Evolutionary conservation across 2,329 filamentous ascomycete genomes (phyloP).

Genomic region (Chalaropsis ovoidea): DNA sequence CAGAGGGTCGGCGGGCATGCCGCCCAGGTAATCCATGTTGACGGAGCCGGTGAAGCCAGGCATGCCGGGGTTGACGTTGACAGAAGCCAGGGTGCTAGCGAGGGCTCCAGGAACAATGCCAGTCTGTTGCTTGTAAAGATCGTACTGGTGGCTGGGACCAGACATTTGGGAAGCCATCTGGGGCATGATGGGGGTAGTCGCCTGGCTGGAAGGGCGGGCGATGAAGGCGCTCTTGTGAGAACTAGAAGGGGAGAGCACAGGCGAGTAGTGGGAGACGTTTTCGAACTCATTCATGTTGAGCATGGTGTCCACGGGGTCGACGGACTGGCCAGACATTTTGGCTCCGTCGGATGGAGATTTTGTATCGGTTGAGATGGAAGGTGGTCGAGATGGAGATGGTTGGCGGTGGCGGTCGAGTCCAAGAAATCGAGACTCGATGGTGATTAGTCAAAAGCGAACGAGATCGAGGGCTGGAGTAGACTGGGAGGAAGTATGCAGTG

Average conservation of each 20-base stretch:
- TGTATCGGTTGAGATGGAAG: not conserved
- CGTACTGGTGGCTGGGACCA: slow-evolving; percentile 88
- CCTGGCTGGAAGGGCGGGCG: slow-evolving; percentile 42
- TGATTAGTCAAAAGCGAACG: slow-evolving; percentile 10
- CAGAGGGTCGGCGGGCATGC: slow-evolving; percentile 52
- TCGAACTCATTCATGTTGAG: slow-evolving; percentile 56
- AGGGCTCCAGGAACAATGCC: slow-evolving; percentile 79
- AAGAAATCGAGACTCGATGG: not conserved
- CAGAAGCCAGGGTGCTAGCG: slow-evolving; percentile 60
- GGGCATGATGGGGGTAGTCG: slow-evolving; percentile 46
- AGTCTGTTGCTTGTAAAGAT: slow-evolving; percentile 90
- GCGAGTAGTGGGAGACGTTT: slow-evolving; percentile 48
- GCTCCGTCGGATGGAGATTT: not conserved
- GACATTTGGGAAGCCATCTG: slow-evolving; percentile 50
- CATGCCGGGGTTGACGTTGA: slow-evolving; percentile 54
- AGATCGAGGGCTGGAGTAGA: not conserved
- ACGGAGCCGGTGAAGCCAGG: slow-evolving; percentile 44
- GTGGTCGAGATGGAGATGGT: not conserved
- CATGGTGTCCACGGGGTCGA: slow-evolving; percentile 47
- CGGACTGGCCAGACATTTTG: slow-evolving; percentile 35
- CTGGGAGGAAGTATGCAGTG: not conserved
- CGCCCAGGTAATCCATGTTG: slow-evolving; percentile 43
- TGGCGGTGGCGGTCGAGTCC: not conserved
- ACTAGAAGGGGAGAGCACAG: slow-evolving; percentile 47
- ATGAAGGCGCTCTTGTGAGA: slow-evolving; percentile 46